Percentiles rank a stretch among this genome's conserved stretches.
These are phyloP conservation scores for Amaranthus cruentus DNA, from an alignment of 148 eudicot genomes.

Conservation along the genomic window DNA sequence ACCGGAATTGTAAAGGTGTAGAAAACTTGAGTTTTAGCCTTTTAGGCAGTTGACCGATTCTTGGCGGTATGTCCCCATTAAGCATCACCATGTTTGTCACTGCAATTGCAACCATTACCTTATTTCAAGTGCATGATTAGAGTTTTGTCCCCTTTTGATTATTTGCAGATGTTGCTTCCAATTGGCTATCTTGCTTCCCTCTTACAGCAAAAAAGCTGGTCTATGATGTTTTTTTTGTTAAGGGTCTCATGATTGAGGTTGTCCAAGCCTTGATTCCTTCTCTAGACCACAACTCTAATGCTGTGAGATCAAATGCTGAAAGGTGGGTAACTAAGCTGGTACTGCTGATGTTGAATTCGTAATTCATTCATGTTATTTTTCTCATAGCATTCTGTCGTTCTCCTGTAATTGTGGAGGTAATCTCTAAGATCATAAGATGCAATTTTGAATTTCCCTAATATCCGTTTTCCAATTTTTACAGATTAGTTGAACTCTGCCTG, in stretches of 20 bases:
- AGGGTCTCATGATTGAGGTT: conserved; percentile 56
- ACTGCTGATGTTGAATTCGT: background rate
- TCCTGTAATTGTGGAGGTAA: background rate
- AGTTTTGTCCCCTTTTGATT: conserved; percentile 5
- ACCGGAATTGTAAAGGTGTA: no score
- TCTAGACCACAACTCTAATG: conserved; percentile 41
- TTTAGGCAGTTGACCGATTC: no score
- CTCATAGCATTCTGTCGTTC: background rate
- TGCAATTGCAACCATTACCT: no score
- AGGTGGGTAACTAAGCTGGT: conserved; percentile 42
- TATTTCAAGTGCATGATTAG: no score
- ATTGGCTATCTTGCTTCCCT: conserved; percentile 83
- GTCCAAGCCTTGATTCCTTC: conserved; percentile 70
- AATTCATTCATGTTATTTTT: background rate
- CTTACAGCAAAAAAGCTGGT: conserved; percentile 66
- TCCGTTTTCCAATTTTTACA: conserved; percentile 24
- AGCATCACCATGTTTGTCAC: no score
- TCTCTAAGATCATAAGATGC: background rate
- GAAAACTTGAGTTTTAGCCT: no score
- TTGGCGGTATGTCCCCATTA: no score
- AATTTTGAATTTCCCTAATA: background rate
- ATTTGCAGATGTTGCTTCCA: conserved; percentile 76
- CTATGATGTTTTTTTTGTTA: conserved; percentile 71
- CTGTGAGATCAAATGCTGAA: conserved; percentile 70
- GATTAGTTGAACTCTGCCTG: conserved; percentile 70